Base-by-base conservation (phyloP, 805 yeast genomes). In the Candida insectorum region DNA sequence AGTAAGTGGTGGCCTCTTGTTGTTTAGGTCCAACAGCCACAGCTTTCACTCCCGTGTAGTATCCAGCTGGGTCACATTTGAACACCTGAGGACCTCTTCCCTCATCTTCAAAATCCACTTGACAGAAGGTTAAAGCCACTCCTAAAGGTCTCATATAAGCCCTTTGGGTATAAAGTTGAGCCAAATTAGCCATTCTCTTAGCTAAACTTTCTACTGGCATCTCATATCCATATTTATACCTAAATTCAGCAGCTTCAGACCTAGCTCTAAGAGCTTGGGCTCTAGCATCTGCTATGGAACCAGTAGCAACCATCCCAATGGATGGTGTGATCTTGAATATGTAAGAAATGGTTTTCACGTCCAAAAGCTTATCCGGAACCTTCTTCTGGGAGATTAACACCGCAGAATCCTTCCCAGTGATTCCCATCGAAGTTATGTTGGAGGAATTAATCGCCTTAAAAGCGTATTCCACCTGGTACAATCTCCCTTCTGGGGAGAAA, bases 71-170 rank as follows among this genome's bases (percentile, higher is more conserved):
- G 62, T 93, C 98, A 46, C 93, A 81, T 68, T 91, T 93, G 69
- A 76, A 88, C 40, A 93, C 72, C 50, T 80, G 78, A 17, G 98
- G 96, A 1, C 97, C 98, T 34, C 68, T 60, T 61, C 82, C 94
- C 54, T 87, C 96, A 59, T 88, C 97, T 38, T 65, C 71, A 24
- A 53, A 50, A 34, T 65, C 71, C 37, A 85, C 81, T 28, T 94
- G 78, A 38, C 88, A 74, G 52, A 91, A 82, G 16, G 96, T 87
- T 54, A 88, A 72, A 18, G 95, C 86, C 39, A 91, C 96, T 24
- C 98, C 98, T 47, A 88, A 71, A 16, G 98, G 98, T 62, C 98
- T 79, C 97, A 93, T 93, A 62, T 91, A 91, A 8, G 97, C 97
- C 56, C 97, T 76, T 65, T 93, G 98, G 26, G 98, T 93, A 62